Percentiles rank a stretch among this genome's conserved stretches.
Conservation (phyloP, 495 filamentous ascomycete genomes). For the Lichina pygmaea region DNA sequence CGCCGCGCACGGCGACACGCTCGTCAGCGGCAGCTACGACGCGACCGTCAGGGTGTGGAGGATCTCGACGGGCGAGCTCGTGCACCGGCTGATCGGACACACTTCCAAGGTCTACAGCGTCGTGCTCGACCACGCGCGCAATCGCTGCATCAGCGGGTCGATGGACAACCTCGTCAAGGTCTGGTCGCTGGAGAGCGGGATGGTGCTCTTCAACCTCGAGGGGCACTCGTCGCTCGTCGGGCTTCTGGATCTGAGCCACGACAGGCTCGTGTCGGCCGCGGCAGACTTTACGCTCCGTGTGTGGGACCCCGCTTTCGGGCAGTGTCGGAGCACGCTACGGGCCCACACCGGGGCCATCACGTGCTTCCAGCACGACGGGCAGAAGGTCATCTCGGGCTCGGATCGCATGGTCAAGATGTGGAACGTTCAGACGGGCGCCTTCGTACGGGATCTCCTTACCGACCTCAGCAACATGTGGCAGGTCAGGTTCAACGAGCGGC, state of each 20-base stretch:
- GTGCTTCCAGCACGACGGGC: conserved; percentile 93
- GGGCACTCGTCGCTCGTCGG: conserved; percentile 87
- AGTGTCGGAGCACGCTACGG: conserved; percentile 66
- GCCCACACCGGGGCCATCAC: conserved; percentile 95
- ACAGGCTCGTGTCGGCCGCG: conserved; percentile 78
- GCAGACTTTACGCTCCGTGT: conserved; percentile 88
- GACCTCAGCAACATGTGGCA: conserved; percentile 94
- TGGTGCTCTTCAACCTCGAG: conserved; percentile 69
- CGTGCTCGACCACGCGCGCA: conserved; percentile 73
- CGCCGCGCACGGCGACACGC: conserved; percentile 77
- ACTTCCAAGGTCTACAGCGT: conserved; percentile 92
- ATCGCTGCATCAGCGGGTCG: conserved; percentile 88
- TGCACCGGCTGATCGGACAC: conserved; percentile 73
- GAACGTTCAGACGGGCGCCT: conserved; percentile 80
- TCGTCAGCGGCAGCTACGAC: conserved; percentile 98
- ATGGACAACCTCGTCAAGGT: conserved; percentile 98
- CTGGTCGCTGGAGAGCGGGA: conserved; percentile 82
- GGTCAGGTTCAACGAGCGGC: conserved; percentile 85
- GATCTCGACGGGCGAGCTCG: conserved; percentile 78
- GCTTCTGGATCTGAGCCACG: conserved; percentile 62
- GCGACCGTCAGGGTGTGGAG: conserved; percentile 91
- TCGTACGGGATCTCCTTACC: conserved; percentile 82
- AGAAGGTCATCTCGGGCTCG: conserved; percentile 89
- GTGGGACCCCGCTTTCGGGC: conserved; percentile 87
- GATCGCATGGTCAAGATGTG: conserved; percentile 97